Evolutionary conservation across 2,329 filamentous ascomycete species (phyloP).

Genomic region (Acrocalymma vagum): DNA sequence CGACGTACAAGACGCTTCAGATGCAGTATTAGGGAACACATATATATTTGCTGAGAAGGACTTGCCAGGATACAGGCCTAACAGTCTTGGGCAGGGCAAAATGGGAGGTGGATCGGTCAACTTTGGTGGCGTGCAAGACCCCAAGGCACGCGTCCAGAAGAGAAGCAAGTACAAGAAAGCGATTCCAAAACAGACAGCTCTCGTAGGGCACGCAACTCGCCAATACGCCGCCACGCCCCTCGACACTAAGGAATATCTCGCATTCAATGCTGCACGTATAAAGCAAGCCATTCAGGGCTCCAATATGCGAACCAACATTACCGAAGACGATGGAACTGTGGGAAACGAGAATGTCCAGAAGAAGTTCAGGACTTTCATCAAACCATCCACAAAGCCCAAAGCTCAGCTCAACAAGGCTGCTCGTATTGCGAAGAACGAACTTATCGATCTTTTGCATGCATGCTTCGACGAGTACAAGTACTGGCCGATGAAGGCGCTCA

Average conservation of each 20-base stretch:
- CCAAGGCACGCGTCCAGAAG: constrained; percentile 43
- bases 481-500: constrained; percentile 92
- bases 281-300: constrained; percentile 55
- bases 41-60: constrained; percentile 95
- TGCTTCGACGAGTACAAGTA: constrained; percentile 88
- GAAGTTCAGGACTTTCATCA: constrained; percentile 44
- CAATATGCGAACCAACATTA: constrained; percentile 39
- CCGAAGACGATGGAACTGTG: constrained; percentile 25
- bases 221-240: constrained; percentile 62
- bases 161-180: constrained; percentile 45
- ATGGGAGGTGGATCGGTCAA: constrained; percentile 27
- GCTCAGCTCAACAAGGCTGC: constrained; percentile 74
- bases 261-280: constrained; percentile 51
- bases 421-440: constrained; percentile 87
- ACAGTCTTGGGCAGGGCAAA: constrained; percentile 34
- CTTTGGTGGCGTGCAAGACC: constrained; percentile 37
- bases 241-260: constrained; percentile 52
- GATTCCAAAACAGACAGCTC: constrained; percentile 57
- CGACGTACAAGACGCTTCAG: constrained; percentile 64
- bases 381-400: constrained; percentile 26
- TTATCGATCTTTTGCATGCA: constrained; percentile 83
- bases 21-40: constrained; percentile 77
- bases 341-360: constrained; percentile 38
- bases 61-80: constrained; percentile 74
- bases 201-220: constrained; percentile 68